A percentile compares a stretch with the other conserved stretches of the same genome.
Evolutionary conservation across 116 monocot genomes (phyloP).

Genomic region (Zostera marina): DNA sequence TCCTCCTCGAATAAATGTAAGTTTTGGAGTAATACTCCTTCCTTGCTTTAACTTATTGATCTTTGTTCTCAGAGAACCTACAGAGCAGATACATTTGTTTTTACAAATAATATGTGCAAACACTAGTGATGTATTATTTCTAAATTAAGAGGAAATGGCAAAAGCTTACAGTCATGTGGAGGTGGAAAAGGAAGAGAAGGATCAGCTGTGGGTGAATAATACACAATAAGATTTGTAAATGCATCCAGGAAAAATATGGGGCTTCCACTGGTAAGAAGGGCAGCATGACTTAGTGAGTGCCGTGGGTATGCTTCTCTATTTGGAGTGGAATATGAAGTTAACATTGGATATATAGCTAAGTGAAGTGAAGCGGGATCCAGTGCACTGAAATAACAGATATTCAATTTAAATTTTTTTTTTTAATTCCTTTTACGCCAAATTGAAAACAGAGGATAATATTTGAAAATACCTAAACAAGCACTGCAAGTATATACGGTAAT

Average conservation of each 20-base stretch:
- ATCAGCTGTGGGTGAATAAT: constrained; percentile 77
- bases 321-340: constrained; percentile 66
- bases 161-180: constrained; percentile 84
- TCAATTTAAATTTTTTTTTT: background rate
- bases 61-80: constrained; percentile 56
- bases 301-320: constrained; percentile 90
- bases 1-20: constrained; percentile 69
- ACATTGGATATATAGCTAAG: constrained; percentile 60
- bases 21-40: constrained; percentile 84
- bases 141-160: background rate
- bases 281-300: constrained; percentile 80
- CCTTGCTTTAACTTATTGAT: constrained; percentile 85
- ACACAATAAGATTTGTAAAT: constrained; percentile 86
- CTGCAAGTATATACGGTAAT: constrained; percentile 75
- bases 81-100: background rate
- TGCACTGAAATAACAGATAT: constrained; percentile 36
- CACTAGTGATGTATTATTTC: background rate
- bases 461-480: constrained; percentile 81
- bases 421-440: no score
- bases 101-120: background rate
- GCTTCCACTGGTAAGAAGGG: constrained; percentile 80
- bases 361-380: constrained; percentile 63
- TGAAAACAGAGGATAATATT: background rate
- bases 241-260: constrained; percentile 93
- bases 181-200: constrained; percentile 81